phyloP scores from a whole-genome alignment of 768 basidiomycete species.

The Tulasnella sp. region DNA sequence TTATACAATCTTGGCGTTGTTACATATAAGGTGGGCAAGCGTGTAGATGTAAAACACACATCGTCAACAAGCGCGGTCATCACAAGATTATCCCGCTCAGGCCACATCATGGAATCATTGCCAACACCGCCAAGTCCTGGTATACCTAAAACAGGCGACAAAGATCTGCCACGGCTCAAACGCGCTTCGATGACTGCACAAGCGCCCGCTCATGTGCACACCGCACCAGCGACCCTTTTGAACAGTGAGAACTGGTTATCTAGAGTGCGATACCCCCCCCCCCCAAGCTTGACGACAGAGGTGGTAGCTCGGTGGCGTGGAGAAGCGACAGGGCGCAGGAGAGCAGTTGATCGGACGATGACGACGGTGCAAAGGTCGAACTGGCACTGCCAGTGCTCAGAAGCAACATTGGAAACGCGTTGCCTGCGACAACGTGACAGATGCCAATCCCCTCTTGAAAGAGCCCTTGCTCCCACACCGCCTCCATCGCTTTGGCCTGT shows the following conservation, averaged over 20 bases:
- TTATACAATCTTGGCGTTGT: no score
- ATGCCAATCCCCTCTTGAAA: constrained; percentile 15
- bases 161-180: constrained; percentile 1
- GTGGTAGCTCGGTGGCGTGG: constrained; percentile 15
- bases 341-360: neutral
- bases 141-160: constrained; percentile 3
- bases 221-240: constrained; percentile 14
- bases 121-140: constrained; percentile 16
- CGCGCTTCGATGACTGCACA: constrained; percentile 12
- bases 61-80: no score
- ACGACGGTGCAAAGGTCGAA: neutral
- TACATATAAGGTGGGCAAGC: no score
- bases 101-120: neutral
- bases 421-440: constrained; percentile 17
- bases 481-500: constrained; percentile 5
- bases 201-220: constrained; percentile 16
- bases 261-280: constrained; percentile 8
- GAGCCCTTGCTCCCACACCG: constrained; percentile 16
- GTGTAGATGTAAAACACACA: no score
- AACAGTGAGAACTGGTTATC: constrained; percentile 16
- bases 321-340: constrained; percentile 11
- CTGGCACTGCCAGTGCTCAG: neutral
- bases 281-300: neutral
- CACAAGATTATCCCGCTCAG: no score
- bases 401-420: constrained; percentile 18